Percentiles rank a stretch among this genome's conserved stretches.
Evolutionary conservation across 78 protist species (phyloP).

Genomic region (Isochrysis galbana): DNA sequence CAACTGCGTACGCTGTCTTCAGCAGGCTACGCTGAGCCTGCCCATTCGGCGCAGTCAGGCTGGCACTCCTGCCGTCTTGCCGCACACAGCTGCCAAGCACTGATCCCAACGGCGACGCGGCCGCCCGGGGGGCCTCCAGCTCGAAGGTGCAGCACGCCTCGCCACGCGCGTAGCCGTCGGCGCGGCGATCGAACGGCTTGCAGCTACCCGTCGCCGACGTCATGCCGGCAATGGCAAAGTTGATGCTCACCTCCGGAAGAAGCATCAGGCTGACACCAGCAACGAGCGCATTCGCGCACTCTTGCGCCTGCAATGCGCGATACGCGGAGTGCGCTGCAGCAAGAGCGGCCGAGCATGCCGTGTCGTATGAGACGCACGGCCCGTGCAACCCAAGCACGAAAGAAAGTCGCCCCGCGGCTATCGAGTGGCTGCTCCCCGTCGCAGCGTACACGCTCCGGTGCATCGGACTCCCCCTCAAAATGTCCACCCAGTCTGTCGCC

Average conservation of each 20-base stretch:
- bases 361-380: constrained; percentile 72
- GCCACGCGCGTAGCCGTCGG: constrained; percentile 77
- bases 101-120: neutral
- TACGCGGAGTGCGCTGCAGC: constrained; percentile 62
- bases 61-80: neutral
- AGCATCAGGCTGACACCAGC: constrained; percentile 74
- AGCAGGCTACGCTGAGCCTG: neutral
- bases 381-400: constrained; percentile 72
- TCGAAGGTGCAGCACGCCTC: constrained; percentile 36
- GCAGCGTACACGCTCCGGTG: neutral
- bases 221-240: constrained; percentile 53
- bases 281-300: constrained; percentile 58
- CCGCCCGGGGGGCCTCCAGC: neutral
- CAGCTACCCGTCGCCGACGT: constrained; percentile 63
- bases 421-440: neutral
- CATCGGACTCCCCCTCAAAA: neutral
- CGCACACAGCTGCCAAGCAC: neutral
- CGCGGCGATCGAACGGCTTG: constrained; percentile 64
- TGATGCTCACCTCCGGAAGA: constrained; percentile 21
- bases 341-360: constrained; percentile 83
- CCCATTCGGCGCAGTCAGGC: neutral
- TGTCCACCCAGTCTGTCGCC: neutral
- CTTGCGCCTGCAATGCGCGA: constrained; percentile 53
- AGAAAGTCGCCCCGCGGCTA: constrained; percentile 70
- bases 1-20: neutral